Percentiles rank a stretch among this genome's conserved stretches.
Evolutionary conservation across 2,329 filamentous ascomycete genomes (phyloP).

Genomic region (Fusarium caatingaense): DNA sequence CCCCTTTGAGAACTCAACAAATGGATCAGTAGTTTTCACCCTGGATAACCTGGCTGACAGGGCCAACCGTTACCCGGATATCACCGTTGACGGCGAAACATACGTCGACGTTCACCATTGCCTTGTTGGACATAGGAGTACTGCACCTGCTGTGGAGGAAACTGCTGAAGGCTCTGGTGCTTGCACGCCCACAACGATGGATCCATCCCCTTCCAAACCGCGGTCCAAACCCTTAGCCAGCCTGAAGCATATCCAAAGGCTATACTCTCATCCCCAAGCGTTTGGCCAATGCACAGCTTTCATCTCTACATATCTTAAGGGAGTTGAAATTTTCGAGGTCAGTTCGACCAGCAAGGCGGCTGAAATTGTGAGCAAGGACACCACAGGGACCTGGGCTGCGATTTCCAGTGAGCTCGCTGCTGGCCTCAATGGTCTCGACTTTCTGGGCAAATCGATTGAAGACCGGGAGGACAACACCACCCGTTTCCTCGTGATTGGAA

Average conservation of each 20-base stretch:
- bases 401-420: constrained; percentile 83
- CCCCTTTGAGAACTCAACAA: constrained; percentile 95
- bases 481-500: constrained; percentile 76
- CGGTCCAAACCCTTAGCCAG: constrained; percentile 60
- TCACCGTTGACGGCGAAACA: constrained; percentile 83
- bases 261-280: constrained; percentile 96
- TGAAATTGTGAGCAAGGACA: constrained; percentile 74
- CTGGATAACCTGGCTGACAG: constrained; percentile 89
- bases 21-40: constrained; percentile 90
- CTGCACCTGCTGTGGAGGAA: constrained; percentile 46
- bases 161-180: constrained; percentile 55
- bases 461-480: constrained; percentile 82
- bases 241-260: constrained; percentile 73
- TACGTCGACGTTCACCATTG: constrained; percentile 92
- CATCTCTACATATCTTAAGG: constrained; percentile 75
- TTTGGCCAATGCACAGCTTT: constrained; percentile 91
- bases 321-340: constrained; percentile 83
- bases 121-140: constrained; percentile 69
- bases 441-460: constrained; percentile 77
- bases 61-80: constrained; percentile 69
- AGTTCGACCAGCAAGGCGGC: constrained; percentile 88
- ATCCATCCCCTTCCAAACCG: constrained; percentile 59
- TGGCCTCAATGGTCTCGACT: constrained; percentile 71
- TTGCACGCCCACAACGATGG: constrained; percentile 61
- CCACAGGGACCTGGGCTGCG: constrained; percentile 73